phyloP scores from a whole-genome alignment of 257 asterid species.

The Capsicum pubescens region DNA sequence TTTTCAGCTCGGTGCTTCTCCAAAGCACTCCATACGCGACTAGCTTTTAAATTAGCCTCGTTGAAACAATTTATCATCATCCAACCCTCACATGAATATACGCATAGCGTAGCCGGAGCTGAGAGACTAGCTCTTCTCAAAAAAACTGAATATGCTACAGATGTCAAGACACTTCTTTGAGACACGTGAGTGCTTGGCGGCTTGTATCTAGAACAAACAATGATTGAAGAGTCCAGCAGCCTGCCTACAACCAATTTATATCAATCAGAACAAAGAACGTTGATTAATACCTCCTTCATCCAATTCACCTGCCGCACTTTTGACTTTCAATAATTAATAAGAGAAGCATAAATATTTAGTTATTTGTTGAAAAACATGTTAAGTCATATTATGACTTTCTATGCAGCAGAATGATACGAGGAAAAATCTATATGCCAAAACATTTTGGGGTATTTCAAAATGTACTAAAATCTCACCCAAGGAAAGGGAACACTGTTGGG shows the following conservation, averaged over 20 bases:
- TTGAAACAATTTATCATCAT: not conserved
- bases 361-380: not conserved
- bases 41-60: not conserved
- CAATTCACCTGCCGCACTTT: not conserved
- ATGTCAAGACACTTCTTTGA: not conserved
- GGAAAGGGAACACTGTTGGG: not conserved
- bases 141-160: not conserved
- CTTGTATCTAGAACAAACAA: constrained; percentile 20
- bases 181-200: not conserved
- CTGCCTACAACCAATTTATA: not conserved
- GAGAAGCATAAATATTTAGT: not conserved
- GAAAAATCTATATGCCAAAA: not conserved
- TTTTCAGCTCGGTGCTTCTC: not conserved
- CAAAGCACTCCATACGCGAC: not conserved
- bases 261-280: not conserved
- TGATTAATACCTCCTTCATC: not conserved
- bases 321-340: not conserved
- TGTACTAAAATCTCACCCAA: not conserved
- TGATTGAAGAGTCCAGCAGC: not conserved
- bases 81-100: not conserved
- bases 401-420: not conserved
- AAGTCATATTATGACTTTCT: not conserved
- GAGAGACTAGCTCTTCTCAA: not conserved
- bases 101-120: not conserved
- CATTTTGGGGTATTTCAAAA: not conserved